Conservation (phyloP, 108 stramenopile species). For the Epithemia pelagica region DNA sequence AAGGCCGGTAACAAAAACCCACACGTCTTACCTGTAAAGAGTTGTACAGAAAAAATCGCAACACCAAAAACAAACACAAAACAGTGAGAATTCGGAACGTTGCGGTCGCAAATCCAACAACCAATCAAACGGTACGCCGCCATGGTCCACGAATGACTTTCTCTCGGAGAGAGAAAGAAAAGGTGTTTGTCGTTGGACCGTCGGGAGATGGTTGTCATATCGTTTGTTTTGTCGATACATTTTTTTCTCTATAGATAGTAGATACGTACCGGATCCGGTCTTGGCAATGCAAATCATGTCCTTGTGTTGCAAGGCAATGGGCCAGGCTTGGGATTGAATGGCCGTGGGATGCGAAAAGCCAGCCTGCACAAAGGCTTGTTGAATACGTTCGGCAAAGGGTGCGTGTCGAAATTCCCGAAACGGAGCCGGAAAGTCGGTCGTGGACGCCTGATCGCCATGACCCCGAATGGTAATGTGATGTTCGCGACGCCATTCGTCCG, state of each 20-base stretch:
- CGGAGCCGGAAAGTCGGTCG: conserved; percentile 41
- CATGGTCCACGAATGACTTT: no score
- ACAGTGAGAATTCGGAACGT: no score
- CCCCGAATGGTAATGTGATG: conserved; percentile 68
- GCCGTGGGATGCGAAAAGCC: conserved; percentile 78
- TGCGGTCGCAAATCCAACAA: no score
- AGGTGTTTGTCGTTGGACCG: no score
- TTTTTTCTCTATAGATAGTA: no score
- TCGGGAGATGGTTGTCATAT: no score
- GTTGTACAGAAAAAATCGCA: background rate
- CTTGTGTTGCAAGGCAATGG: conserved; percentile 77
- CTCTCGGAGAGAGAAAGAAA: no score
- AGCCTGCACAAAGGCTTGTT: conserved; percentile 55
- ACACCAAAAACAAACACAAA: no score
- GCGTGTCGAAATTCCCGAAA: conserved; percentile 71
- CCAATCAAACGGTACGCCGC: no score
- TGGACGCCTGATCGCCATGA: conserved; percentile 32
- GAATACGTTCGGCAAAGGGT: conserved; percentile 63
- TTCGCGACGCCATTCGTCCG: conserved; percentile 77
- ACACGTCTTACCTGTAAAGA: conserved; percentile 64
- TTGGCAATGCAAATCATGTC: conserved; percentile 98
- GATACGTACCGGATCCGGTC: conserved; percentile 85
- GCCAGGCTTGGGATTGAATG: conserved; percentile 91
- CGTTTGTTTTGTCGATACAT: no score
- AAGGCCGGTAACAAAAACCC: conserved; percentile 96